Evolutionary conservation across 495 filamentous ascomycete genomes (phyloP), one percentile per base, ranked within the genome.

Genomic region (Talaromyces trachyspermus): DNA sequence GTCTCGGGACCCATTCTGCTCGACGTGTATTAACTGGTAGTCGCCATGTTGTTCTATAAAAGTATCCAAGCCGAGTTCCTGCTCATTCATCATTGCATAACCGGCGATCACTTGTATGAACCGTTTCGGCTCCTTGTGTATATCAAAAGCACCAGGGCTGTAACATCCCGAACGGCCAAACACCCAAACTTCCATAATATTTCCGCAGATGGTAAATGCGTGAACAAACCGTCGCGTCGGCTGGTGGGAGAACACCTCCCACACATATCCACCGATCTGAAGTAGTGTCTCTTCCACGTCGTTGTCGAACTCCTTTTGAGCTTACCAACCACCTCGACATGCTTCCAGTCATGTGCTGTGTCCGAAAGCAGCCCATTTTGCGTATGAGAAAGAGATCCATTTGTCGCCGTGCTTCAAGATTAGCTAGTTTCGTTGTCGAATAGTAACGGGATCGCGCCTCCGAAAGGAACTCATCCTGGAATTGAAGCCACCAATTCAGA

Each of bases 101-200:
- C 53, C 59, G 14, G 49, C 52, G 49, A 67, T 54, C 25, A 53
- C 50, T 39, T 54, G 49, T 26, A 62, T 56, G 40, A 64, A 64
- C 11, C 50, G 52, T 45, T 61, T 36, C 14, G 56, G 59, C 20
- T 70, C 51, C 45, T 63, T 42, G 38, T 57, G 56, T 49, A 71
- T 55, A 57, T 72, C 54, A 49, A 72, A 64, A 32, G 50, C 18
- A 14, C 52, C 58, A 52, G 58, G 61, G 48, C 63, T 62, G 51
- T 71, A 74, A 40, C 55, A 50, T 35, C 65, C 64, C 49, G 65
- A 69, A 42, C 70, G 60, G 57, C 71, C 64, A 56, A 71, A 72
- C 18, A 67, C 59, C 67, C 61, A 72, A 43, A 58, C 46, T 52
- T 69, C 55, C 35, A 70, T 58, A 20, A 51, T 39, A 23, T 53